Percentiles rank a stretch among this genome's conserved stretches.
Evolutionary conservation across 306 rosid genomes (phyloP).

Genomic region (Sechiopsis laciniata): DNA sequence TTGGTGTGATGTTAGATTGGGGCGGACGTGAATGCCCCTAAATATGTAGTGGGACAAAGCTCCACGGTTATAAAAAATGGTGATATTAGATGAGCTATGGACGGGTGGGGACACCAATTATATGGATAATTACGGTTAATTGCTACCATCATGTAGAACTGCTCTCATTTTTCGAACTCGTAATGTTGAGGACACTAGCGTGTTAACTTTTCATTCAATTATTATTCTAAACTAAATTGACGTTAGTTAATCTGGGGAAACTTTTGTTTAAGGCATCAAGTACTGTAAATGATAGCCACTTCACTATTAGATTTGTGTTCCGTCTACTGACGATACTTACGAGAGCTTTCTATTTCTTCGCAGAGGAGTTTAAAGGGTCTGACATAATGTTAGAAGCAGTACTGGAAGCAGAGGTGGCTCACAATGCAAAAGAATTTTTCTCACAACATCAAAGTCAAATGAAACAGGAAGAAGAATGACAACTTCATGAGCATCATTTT

Average conservation of each 20-base stretch:
- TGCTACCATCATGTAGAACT: neutral
- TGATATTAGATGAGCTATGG: neutral
- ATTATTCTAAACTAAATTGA: neutral
- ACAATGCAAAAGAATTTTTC: constrained; percentile 72
- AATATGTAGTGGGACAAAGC: too few relatives aligned
- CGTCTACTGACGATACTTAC: neutral
- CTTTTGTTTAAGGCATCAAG: neutral
- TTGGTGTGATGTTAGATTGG: neutral
- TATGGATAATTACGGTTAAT: neutral
- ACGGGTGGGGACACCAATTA: constrained; percentile 1
- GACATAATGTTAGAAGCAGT: constrained; percentile 73
- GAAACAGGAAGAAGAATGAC: constrained; percentile 1
- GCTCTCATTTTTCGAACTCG: neutral
- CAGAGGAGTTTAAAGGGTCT: constrained; percentile 60
- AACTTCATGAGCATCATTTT: neutral
- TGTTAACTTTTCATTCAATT: neutral
- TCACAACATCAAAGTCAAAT: constrained; percentile 57
- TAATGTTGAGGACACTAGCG: neutral
- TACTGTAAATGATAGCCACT: neutral
- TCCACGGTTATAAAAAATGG: too few relatives aligned
- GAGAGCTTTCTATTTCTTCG: constrained; percentile 23
- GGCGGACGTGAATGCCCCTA: too few relatives aligned
- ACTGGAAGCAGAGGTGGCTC: constrained; percentile 85
- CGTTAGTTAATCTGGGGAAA: neutral
- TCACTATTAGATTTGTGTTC: constrained; percentile 6